A percentile compares a stretch with the other conserved stretches of the same genome.
Conservation (phyloP, 768 basidiomycete genomes). For the Nevesoporus exiguus region DNA sequence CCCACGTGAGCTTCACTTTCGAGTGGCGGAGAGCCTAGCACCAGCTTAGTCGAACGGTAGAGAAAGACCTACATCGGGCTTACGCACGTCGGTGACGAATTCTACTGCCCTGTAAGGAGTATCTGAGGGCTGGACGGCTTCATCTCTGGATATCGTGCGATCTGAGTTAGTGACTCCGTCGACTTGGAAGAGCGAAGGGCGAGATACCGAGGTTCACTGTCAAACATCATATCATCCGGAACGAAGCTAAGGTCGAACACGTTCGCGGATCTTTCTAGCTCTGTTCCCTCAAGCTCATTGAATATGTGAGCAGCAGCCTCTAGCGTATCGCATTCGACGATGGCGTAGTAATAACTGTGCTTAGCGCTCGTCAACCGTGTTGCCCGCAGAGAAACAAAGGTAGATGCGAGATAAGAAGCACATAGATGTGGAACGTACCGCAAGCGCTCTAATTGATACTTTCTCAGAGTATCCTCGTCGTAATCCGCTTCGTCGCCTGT, state of each 20-base stretch:
- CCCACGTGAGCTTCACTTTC: constrained; percentile 98
- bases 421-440: constrained; percentile 49
- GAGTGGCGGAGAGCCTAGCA: constrained; percentile 64
- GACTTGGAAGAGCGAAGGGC: neutral
- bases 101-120: constrained; percentile 71
- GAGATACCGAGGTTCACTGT: constrained; percentile 65
- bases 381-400: neutral
- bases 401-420: neutral
- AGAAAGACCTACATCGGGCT: too few relatives aligned
- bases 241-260: constrained; percentile 94
- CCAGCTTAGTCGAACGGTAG: neutral
- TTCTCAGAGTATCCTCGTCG: constrained; percentile 82
- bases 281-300: constrained; percentile 87
- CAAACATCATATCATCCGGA: constrained; percentile 85
- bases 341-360: constrained; percentile 89
- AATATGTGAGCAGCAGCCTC: constrained; percentile 78
- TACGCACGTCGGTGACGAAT: constrained; percentile 86
- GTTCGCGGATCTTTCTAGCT: constrained; percentile 95
- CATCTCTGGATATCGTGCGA: constrained; percentile 54
- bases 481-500: constrained; percentile 73
- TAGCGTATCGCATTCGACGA: constrained; percentile 81
- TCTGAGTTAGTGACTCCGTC: neutral
- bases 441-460: constrained; percentile 90
- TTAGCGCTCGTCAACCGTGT: constrained; percentile 9
- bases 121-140: constrained; percentile 65